Base-by-base conservation (phyloP, 1,139 yeast species). In the Sugiyamaella japonica region DNA sequence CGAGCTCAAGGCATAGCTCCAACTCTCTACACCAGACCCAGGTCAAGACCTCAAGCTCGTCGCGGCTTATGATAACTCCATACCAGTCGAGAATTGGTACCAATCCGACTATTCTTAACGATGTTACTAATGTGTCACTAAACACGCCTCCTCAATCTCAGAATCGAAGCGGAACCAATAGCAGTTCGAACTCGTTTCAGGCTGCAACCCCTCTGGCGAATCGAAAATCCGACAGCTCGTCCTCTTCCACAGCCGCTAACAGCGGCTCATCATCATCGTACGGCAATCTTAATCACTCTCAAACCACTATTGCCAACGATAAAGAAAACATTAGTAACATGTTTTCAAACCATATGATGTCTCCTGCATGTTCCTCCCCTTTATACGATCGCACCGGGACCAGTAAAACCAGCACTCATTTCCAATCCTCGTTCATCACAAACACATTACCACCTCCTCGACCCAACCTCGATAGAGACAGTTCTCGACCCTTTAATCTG, bases 121-220 rank as follows among this genome's bases (percentile, higher is more conserved):
- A 7, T 65, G 53, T 16, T 42, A 57, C 55, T 1, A 38, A 43
- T 16, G 29, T 42, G 17, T 40, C 13, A 43, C 48, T 57, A 17
- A 53, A 60, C 41, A 56, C 62, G 3, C 62, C 59, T 15, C 63
- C 63, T n/a, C 59, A 58, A 9, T 54, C 61, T 20, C 59, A 56
- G 42, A 42, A 20, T 15, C 46, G 60, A 20, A 52, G 6, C 6
- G 49, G 15, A 34, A 17, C 15, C 20, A 9, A 15, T 6, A 25
- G 7, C 13, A 15, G 13, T n/a, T 17, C 50, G 12, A 23, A 41
- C 17, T 31, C 39, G 13, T 40, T 32, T 38, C 5, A 37, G 9
- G 46, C 43, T 12, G 47, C 32, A 42, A 61, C 71, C 53, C 59
- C 72, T 70, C 20, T 29, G 54, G 54, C 54, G 51, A 12, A 53